These are phyloP conservation scores for Cryptosporidium felis DNA, from an alignment of 169 alveolate genomes.

Conservation along the genomic window DNA sequence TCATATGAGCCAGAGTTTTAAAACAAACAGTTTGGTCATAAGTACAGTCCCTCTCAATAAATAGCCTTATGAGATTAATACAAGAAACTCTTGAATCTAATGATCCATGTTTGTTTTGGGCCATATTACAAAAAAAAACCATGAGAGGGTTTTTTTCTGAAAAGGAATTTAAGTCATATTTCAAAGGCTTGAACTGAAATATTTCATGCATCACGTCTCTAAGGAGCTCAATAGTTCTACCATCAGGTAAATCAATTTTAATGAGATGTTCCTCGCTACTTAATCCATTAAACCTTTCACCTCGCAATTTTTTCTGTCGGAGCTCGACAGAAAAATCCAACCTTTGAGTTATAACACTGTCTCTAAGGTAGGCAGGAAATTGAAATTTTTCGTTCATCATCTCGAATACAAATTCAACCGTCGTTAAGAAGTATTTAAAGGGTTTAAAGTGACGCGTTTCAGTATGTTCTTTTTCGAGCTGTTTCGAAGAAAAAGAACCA, in stretches of 20 bases:
- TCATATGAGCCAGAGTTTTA: background rate
- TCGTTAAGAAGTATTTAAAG: background rate
- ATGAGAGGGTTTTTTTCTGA: background rate
- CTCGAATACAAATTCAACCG: constrained; percentile 48
- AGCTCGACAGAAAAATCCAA: background rate
- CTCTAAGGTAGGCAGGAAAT: constrained; percentile 7
- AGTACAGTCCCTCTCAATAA: constrained; percentile 47
- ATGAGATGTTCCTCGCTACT: constrained; percentile 18
- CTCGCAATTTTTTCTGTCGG: background rate
- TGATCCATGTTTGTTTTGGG: background rate
- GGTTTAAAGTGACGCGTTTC: background rate
- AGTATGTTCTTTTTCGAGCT: background rate
- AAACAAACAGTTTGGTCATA: constrained; percentile 10
- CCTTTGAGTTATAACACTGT: background rate
- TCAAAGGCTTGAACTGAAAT: constrained; percentile 5
- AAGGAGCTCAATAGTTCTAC: constrained; percentile 21
- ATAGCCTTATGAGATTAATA: background rate
- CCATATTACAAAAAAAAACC: constrained; percentile 2
- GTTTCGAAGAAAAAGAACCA: background rate
- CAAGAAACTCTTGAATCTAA: constrained; percentile 35
- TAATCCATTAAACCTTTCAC: background rate
- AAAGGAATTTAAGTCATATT: background rate
- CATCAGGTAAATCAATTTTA: constrained; percentile 44
- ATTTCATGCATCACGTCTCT: constrained; percentile 60
- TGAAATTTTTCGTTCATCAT: background rate